Evolutionary conservation across 2,329 filamentous ascomycete genomes (phyloP).

Genomic region (Aspergillus clavatus): DNA sequence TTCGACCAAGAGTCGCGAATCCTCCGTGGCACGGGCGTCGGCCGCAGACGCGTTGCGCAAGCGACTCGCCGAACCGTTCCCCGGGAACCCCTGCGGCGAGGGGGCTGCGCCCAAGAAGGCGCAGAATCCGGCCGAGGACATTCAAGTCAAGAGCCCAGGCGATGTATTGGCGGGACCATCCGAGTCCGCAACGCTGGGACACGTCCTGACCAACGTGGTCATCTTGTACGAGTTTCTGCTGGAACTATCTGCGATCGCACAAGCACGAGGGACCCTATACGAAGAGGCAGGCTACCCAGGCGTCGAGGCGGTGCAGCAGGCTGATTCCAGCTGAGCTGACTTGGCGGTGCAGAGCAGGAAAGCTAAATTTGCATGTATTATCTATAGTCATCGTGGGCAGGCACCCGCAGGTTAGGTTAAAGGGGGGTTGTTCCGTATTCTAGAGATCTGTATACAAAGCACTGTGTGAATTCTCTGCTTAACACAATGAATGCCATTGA

Average conservation of each 20-base stretch:
- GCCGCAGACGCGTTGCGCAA: constrained; percentile 31
- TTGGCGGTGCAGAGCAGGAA: not conserved
- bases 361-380: not conserved
- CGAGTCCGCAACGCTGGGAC: constrained; percentile 63
- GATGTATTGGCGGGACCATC: constrained; percentile 26
- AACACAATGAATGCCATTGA: not conserved
- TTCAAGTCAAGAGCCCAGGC: constrained; percentile 7
- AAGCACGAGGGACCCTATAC: constrained; percentile 70
- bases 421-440: too few relatives aligned
- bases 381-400: not conserved
- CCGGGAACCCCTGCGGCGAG: constrained; percentile 6
- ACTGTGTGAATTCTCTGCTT: too few relatives aligned
- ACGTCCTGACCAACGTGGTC: constrained; percentile 73
- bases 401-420: not conserved
- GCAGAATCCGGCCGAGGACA: not conserved
- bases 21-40: constrained; percentile 19
- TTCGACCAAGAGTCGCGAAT: constrained; percentile 21
- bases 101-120: constrained; percentile 3
- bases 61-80: constrained; percentile 33
- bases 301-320: not conserved
- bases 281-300: constrained; percentile 63
- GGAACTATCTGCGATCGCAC: constrained; percentile 68
- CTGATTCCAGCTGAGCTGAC: not conserved
- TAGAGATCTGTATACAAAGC: too few relatives aligned
- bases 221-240: constrained; percentile 75